Percentiles rank a stretch among this genome's conserved stretches.
Evolutionary conservation across 2,329 filamentous ascomycete genomes (phyloP).

Genomic region (Cladophialophora carrionii): DNA sequence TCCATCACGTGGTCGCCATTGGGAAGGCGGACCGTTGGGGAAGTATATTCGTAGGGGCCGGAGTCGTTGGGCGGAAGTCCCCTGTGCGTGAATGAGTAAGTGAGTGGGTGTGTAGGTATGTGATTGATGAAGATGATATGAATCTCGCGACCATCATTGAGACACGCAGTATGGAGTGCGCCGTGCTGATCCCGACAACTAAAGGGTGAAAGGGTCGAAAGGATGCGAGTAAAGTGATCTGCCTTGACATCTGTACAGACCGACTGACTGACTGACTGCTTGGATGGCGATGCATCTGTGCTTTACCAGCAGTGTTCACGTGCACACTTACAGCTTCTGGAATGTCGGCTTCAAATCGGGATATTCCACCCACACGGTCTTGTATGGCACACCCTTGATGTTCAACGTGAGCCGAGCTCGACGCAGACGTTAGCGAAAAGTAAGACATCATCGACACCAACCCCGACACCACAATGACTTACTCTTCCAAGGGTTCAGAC

Average conservation of each 20-base stretch:
- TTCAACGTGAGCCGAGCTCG: slow-evolving; percentile 68
- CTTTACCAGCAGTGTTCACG: not conserved
- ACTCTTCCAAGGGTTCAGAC: slow-evolving; percentile 74
- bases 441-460: not conserved
- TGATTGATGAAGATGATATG: not conserved
- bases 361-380: slow-evolving; percentile 71
- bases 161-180: not conserved
- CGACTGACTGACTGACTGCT: not conserved
- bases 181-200: not conserved
- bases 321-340: slow-evolving; percentile 48
- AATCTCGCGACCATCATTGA: not conserved
- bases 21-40: slow-evolving; percentile 60
- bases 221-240: not conserved
- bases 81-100: slow-evolving; percentile 31
- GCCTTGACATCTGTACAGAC: not conserved
- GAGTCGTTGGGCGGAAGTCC: slow-evolving; percentile 52
- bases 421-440: not conserved
- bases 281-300: not conserved
- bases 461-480: slow-evolving; percentile 32
- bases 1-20: slow-evolving; percentile 67
- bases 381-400: slow-evolving; percentile 69
- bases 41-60: slow-evolving; percentile 53
- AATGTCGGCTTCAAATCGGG: slow-evolving; percentile 64
- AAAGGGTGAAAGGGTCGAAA: not conserved
- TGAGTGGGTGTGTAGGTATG: not conserved